Evolutionary conservation across 1,284 basidiomycete genomes (phyloP).

Genomic region (Trichosporon asahii): DNA sequence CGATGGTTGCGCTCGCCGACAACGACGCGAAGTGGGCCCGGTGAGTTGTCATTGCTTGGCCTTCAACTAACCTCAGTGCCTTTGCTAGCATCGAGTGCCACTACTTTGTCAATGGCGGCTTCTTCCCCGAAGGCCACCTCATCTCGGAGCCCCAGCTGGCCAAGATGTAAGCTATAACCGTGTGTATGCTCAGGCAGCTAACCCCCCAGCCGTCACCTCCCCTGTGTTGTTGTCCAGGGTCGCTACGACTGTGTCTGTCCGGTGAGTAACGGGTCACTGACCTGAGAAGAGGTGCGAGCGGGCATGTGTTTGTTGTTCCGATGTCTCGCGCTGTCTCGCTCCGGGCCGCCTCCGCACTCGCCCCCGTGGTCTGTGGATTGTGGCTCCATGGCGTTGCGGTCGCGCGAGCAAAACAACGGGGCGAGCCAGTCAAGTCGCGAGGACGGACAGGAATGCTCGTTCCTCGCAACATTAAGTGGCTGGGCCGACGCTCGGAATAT

Average conservation of each 20-base stretch:
- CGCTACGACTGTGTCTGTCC: conserved; percentile 56
- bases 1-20: conserved; percentile 66
- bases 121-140: conserved; percentile 84
- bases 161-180: conserved; percentile 65
- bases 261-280: conserved; percentile 29
- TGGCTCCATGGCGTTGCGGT: not conserved
- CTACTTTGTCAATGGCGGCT: conserved; percentile 83
- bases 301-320: not conserved
- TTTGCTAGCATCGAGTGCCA: conserved; percentile 91
- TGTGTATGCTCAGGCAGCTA: not conserved
- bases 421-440: not conserved
- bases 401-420: not conserved
- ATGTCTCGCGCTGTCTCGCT: not conserved
- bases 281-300: not conserved
- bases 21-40: conserved; percentile 67
- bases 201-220: conserved; percentile 70
- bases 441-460: not conserved
- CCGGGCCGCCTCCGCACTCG: not conserved
- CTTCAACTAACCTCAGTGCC: conserved; percentile 56
- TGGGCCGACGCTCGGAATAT: not conserved
- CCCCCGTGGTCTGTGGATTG: not conserved
- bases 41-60: conserved; percentile 54
- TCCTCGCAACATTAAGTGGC: not conserved
- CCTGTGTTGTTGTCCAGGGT: conserved; percentile 82
- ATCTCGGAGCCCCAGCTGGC: conserved; percentile 78